Evolutionary conservation across 345 rosid species (phyloP).

Genomic region (Populus deltoides): DNA sequence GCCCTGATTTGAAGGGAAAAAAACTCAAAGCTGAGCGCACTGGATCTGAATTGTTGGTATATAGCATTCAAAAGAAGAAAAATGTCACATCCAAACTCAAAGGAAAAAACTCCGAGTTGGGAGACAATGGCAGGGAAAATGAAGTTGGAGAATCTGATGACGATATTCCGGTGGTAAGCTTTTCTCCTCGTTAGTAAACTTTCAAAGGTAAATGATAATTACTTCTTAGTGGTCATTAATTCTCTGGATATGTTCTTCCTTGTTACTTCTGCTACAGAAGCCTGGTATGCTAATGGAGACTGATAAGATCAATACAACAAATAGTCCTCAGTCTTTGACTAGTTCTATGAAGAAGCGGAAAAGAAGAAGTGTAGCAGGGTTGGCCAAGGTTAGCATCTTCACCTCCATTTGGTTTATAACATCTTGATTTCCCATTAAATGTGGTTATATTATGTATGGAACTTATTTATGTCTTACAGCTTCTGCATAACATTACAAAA

Average conservation of each 20-base stretch:
- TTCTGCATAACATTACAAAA: background rate
- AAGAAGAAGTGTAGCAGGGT: slow-evolving; percentile 66
- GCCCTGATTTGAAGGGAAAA: slow-evolving; percentile 40
- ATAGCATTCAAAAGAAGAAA: slow-evolving; percentile 40
- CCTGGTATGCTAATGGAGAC: slow-evolving; percentile 38
- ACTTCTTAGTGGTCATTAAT: slow-evolving; percentile 3
- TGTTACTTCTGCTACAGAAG: slow-evolving; percentile 26
- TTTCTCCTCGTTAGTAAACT: slow-evolving; percentile 8
- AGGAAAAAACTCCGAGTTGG: slow-evolving; percentile 44
- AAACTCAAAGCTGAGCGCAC: slow-evolving; percentile 30
- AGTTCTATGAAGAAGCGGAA: slow-evolving; percentile 67
- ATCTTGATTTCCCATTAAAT: background rate
- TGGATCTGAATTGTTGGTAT: slow-evolving; percentile 37
- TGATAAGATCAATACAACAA: slow-evolving; percentile 29
- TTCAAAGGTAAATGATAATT: background rate
- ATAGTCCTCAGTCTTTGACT: slow-evolving; percentile 44
- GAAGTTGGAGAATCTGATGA: slow-evolving; percentile 46
- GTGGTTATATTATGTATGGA: background rate
- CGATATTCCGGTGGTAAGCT: slow-evolving; percentile 55
- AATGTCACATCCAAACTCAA: slow-evolving; percentile 35
- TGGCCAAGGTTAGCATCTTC: slow-evolving; percentile 57
- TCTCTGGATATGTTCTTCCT: slow-evolving; percentile 9
- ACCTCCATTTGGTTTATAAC: background rate
- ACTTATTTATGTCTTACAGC: background rate
- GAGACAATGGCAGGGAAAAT: slow-evolving; percentile 35